Base-by-base conservation (phyloP, 1,139 yeast genomes). In the Candida smagusa region DNA sequence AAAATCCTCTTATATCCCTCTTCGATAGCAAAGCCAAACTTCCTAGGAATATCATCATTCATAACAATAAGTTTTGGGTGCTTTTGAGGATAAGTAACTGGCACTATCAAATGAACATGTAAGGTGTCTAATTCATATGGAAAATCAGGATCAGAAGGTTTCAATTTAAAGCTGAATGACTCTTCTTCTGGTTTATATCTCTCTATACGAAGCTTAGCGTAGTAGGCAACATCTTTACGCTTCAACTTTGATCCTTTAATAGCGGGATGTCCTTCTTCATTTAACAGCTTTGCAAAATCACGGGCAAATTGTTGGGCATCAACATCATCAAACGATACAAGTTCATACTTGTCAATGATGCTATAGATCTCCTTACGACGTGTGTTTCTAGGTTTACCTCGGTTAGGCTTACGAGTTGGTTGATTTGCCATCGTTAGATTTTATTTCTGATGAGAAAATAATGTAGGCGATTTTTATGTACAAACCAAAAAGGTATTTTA, bases 131-230 rank as follows among this genome's bases (percentile, higher is more conserved):
- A 57, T 41, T 81, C 87, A 52, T 71, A 84, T 0, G 90, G 85
- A 52, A 84, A 84, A 30, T 83, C 86, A 0, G 90, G 90, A 53
- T 83, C 92, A 0, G 83, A 69, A 0, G 92, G 90, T 13, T 50
- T 47, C n/a, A 70, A 44, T 26, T 23, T 23, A 9, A 23, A 23
- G 9, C 9, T n/a, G 11, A 23, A 23, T 5, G 19, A 16, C 19
- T 16, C 19, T 9, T 23, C 26, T n/a, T 23, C 11, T 23, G 11
- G 9, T n/a, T 23, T 23, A 6, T 23, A 9, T 23, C 11, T 9
- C 7, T 23, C 11, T n/a, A 23, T 23, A n/a, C 11, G 11, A n/a
- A 23, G 26, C 26, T 23, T 23, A n/a, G 26, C 11, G 26, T 23
- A 23, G 26, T 23, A 23, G 26, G 9, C 26, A 9, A 23, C 11